These are phyloP conservation scores for Microcyclosporella mali DNA, from an alignment of 2,329 filamentous ascomycete genomes.

Conservation along the genomic window DNA sequence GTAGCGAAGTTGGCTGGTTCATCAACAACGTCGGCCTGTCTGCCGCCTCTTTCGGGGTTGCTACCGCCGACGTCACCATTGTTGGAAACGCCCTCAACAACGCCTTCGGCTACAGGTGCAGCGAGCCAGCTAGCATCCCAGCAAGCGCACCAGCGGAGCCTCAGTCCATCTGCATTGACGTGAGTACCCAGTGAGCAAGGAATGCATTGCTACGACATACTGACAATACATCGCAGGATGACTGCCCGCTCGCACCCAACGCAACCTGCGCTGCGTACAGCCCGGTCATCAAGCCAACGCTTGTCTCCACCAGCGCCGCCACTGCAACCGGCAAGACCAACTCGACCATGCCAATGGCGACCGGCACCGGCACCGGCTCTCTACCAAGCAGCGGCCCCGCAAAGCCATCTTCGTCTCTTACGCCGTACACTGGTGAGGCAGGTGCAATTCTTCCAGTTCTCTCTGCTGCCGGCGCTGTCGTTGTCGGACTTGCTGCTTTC, in stretches of 20 bases:
- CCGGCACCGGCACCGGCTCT: slow-evolving; percentile 1
- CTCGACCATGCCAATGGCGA: slow-evolving; percentile 4
- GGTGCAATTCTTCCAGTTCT: slow-evolving; percentile 4
- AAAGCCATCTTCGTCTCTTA: slow-evolving; percentile 3
- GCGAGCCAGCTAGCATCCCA: slow-evolving; percentile 42
- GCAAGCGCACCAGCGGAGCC: slow-evolving; percentile 42
- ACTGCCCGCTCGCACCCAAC: slow-evolving; percentile 45
- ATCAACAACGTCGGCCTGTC: slow-evolving; percentile 53
- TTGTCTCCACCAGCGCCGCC: slow-evolving; percentile 3
- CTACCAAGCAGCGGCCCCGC: background rate
- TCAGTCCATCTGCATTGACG: slow-evolving; percentile 52
- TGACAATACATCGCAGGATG: slow-evolving; percentile 16
- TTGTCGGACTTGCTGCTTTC: slow-evolving; percentile 9
- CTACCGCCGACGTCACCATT: slow-evolving; percentile 45
- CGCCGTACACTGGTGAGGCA: slow-evolving; percentile 12
- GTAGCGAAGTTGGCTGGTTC: slow-evolving; percentile 52
- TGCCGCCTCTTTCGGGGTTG: slow-evolving; percentile 54
- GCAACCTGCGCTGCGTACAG: slow-evolving; percentile 45
- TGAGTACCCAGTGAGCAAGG: slow-evolving; percentile 6
- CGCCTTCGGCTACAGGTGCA: slow-evolving; percentile 50
- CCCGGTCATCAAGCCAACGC: slow-evolving; percentile 10
- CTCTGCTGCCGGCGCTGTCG: slow-evolving; percentile 5
- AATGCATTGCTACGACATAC: background rate
- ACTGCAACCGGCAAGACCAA: background rate
- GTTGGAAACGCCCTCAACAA: slow-evolving; percentile 47